Evolutionary conservation across 306 rosid genomes (phyloP), one percentile per base, ranked within the genome.

Genomic region (Trifolium repens): DNA sequence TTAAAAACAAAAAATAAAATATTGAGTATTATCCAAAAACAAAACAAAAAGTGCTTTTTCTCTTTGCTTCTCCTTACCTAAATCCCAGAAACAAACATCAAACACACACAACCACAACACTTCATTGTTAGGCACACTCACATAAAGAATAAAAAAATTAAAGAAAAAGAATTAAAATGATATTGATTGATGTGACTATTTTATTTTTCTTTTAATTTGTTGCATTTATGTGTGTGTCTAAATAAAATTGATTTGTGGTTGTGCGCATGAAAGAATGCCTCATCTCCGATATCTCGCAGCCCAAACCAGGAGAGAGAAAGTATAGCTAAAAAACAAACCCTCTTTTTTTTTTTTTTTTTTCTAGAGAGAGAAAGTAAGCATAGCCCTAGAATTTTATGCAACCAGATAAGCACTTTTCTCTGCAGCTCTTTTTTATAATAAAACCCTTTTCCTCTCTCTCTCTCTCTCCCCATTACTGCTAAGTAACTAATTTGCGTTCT

Each of bases 351-450:
- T 79, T 67, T 67, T 49, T 26, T 60, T 0, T 27, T 27, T 27
- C 30, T 27, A 79, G 76, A 80, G 80, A 80, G 81, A 75, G 84
- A 69, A 39, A 81, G 8, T 39, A 62, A 72, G 53, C 57, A 60
- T 24, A 78, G 83, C 78, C 85, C 91, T 87, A 76, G 79, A 85
- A 85, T 79, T 76, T 17, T 71, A 71, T 78, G 89, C 88, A 88
- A 81, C 73, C 62, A 79, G 96, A 91, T 87, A 87, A 83, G 89
- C 91, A 87, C 92, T 73, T 55, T 9, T 9, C 3, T 77, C 62
- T 87, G 94, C 85, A 67, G 89, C 88, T 69, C 73, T 2, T 1
- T 8, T 54, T 65, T 24, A 26, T 58, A 58, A 11, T 64, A 64
- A 22, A 22, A 39, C 53, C 74, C 8, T 13, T 22, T 34, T 58